A percentile compares a stretch with the other conserved stretches of the same genome.
Conservation (phyloP, 768 basidiomycete genomes). For the Boletus reticulatus region DNA sequence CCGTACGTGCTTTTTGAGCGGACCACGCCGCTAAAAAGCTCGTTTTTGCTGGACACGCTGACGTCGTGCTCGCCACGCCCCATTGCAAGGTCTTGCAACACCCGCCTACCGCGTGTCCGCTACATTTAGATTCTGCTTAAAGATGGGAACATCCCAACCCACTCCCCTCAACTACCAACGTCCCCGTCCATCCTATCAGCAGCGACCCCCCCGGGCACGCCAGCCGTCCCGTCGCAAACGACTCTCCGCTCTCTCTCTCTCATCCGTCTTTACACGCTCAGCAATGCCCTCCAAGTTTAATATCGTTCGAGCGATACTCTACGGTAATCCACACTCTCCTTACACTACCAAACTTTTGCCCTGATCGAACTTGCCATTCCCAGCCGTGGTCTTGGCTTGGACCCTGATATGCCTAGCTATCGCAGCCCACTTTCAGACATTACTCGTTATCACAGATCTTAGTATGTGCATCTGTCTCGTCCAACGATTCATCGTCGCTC, state of each 20-base stretch:
- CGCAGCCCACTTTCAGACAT: slow-evolving; percentile 72
- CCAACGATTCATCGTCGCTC: background rate
- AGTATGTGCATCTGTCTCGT: slow-evolving; percentile 45
- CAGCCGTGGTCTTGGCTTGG: slow-evolving; percentile 69
- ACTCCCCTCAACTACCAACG: slow-evolving; percentile 24
- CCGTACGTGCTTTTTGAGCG: slow-evolving; percentile 24
- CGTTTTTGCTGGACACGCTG: slow-evolving; percentile 26
- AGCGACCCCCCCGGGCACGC: slow-evolving; percentile 21
- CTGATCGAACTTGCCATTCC: background rate
- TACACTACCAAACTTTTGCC: background rate
- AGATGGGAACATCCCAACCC: slow-evolving; percentile 27
- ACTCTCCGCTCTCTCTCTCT: slow-evolving; percentile 28
- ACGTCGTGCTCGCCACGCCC: slow-evolving; percentile 26
- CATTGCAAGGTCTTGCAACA: slow-evolving; percentile 16
- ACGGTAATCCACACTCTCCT: slow-evolving; percentile 44
- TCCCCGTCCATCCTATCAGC: slow-evolving; percentile 17
- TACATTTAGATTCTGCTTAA: slow-evolving; percentile 21
- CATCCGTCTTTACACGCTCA: slow-evolving; percentile 30
- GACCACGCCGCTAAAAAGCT: slow-evolving; percentile 14
- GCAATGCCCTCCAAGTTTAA: slow-evolving; percentile 74
- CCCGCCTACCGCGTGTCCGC: slow-evolving; percentile 30
- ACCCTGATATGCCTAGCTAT: slow-evolving; percentile 78
- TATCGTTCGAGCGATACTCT: slow-evolving; percentile 63
- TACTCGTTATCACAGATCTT: slow-evolving; percentile 74
- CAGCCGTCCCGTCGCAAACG: slow-evolving; percentile 36